Evolutionary conservation across 2,329 filamentous ascomycete species (phyloP).

Genomic region (Cladophialophora exuberans): DNA sequence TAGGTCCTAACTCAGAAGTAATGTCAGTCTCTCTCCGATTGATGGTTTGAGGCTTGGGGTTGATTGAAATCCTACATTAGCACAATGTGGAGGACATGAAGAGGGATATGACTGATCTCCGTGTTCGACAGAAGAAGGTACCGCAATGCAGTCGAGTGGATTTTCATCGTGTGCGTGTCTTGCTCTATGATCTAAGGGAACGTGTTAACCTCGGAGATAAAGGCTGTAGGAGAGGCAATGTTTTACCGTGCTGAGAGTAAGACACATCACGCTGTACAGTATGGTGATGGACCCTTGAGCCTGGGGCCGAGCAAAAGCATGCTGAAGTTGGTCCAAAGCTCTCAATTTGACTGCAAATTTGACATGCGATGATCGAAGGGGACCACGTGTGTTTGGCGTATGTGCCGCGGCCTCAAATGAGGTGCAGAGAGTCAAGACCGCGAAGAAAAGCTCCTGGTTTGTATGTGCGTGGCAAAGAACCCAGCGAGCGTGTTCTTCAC

Average conservation of each 20-base stretch:
- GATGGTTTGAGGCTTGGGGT: not conserved
- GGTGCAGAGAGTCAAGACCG: conserved; percentile 23
- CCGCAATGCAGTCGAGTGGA: not conserved
- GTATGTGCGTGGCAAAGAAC: not conserved
- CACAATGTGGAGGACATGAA: not conserved
- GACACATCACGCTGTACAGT: not conserved
- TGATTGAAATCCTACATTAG: not conserved
- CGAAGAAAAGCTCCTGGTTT: conserved; percentile 13
- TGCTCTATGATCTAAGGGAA: not conserved
- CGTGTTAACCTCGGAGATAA: not conserved
- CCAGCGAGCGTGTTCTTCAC: conserved; percentile 3
- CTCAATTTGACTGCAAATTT: not conserved
- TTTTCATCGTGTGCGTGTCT: not conserved
- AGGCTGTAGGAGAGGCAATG: not conserved
- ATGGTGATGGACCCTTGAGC: not conserved
- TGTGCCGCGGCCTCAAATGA: not conserved
- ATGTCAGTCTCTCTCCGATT: no score
- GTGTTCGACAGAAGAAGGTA: not conserved
- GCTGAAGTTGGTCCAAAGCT: not conserved
- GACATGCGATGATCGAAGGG: not conserved
- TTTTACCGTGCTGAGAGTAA: not conserved
- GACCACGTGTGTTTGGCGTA: not conserved
- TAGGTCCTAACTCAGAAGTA: not conserved
- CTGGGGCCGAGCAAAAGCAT: not conserved
- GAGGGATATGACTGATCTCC: not conserved